Conservation (phyloP, 2,329 filamentous ascomycete genomes). For the Lasiodiplodia sp. region DNA sequence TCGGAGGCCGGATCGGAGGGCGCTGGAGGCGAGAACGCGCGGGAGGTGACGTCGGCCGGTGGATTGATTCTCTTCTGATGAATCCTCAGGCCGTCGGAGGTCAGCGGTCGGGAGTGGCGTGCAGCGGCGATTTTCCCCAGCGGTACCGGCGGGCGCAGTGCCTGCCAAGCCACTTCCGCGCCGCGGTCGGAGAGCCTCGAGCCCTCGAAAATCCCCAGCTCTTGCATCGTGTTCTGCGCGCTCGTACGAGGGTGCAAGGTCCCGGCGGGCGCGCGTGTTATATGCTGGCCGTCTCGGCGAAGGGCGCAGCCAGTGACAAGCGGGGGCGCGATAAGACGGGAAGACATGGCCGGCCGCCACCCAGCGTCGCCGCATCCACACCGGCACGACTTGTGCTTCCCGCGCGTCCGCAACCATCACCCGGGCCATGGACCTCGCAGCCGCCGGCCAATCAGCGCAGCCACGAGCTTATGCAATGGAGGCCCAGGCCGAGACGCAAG, state of each 20-base stretch:
- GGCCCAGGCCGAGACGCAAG: constrained; percentile 6
- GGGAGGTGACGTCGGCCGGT: constrained; percentile 8
- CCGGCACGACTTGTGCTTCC: constrained; percentile 10
- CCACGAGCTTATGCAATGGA: neutral
- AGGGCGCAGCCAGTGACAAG: constrained; percentile 12
- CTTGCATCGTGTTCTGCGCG: neutral
- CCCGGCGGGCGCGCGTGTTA: neutral
- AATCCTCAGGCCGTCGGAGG: neutral
- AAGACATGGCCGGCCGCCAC: constrained; percentile 21
- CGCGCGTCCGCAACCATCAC: neutral
- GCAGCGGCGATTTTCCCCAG: neutral
- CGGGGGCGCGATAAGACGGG: constrained; percentile 10
- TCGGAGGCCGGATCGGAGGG: neutral
- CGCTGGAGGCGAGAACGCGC: neutral
- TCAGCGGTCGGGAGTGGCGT: neutral
- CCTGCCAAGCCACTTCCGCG: neutral
- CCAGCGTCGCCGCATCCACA: neutral
- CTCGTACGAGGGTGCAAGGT: neutral
- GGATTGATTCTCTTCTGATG: neutral
- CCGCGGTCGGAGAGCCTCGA: constrained; percentile 8
- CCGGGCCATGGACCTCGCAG: neutral
- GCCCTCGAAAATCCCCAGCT: constrained; percentile 12
- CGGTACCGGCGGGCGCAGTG: constrained; percentile 1
- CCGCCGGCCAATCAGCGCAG: constrained; percentile 6
- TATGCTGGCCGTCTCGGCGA: constrained; percentile 7